Evolutionary conservation across 208 protist species (phyloP), one percentile per base, ranked within the genome.

Genomic region (Sergeia podlipaevii): DNA sequence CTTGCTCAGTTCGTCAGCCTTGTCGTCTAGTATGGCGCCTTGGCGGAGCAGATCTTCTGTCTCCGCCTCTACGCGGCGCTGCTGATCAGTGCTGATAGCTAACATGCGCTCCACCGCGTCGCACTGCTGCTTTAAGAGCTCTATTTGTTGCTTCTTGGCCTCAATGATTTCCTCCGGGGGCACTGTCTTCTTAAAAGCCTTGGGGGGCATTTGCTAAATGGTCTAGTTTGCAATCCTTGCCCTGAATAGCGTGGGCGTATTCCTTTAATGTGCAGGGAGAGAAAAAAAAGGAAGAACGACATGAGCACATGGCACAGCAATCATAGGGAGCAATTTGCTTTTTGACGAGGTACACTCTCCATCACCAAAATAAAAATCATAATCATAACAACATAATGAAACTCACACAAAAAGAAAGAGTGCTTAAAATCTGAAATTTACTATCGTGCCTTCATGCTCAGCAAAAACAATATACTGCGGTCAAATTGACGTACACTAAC

Each of bases 61-160:
- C 51, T 91, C 77, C 7, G 71, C 65, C 15, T 72, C 28, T 7
- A 87, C 50, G 38, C 65, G 75, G 5, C 71, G 57, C 33, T 65
- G 58, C 58, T 95, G 85, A 46, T 93, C 89, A 15, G 80, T 72
- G 20, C 80, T 74, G 28, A 96, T 78, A 46, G 82, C 67, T 13
- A 97, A 42, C 61, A 93, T 84, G 36, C 74, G 69, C 66, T 96
- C 89, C 10, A 93, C 75, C 1, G 85, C 81, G 24, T 75, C 53
- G 50, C 74, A 90, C 49, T 89, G 80, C 50, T 74, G 65, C 24
- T 39, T 49, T 13, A 94, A 57, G 1, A 39, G 46, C 59, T 79
- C 79, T 28, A 85, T 41, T 47, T 79, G 61, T 60, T 74, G 58
- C 54, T 69, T 69, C 45, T 88, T 85, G 8, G 65, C 72, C 56